These are phyloP conservation scores for Trichosanthes cucumerina DNA, from an alignment of 306 rosid species.

Conservation along the genomic window DNA sequence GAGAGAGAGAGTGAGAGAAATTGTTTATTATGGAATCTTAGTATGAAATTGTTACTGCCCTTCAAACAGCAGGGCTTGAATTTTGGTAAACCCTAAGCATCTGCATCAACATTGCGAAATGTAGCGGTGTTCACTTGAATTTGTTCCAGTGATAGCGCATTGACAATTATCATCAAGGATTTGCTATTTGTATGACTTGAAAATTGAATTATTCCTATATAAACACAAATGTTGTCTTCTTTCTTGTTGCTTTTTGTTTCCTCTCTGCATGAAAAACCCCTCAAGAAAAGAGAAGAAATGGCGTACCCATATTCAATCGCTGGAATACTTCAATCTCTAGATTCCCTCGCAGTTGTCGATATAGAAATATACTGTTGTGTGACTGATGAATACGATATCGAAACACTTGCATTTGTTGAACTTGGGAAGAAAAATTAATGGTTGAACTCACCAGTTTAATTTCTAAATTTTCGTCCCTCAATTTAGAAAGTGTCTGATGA, in stretches of 20 bases:
- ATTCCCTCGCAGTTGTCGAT: background rate
- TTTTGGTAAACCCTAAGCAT: background rate
- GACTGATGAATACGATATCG: too few species aligned
- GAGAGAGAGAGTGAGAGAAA: background rate
- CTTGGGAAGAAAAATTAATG: too few species aligned
- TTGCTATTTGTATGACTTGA: background rate
- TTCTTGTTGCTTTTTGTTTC: background rate
- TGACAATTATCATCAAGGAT: background rate
- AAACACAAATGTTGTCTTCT: background rate
- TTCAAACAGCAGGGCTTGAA: background rate
- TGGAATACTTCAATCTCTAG: background rate
- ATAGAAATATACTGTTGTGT: background rate
- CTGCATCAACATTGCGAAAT: background rate
- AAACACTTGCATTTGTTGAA: too few species aligned
- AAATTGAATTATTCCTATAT: background rate
- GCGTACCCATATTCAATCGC: background rate
- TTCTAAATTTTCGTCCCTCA: too few species aligned
- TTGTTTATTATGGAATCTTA: background rate
- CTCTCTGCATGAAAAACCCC: background rate
- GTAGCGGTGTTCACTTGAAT: background rate
- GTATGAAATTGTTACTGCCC: background rate
- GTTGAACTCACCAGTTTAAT: too few species aligned
- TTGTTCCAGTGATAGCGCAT: background rate
- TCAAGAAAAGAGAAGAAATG: background rate
- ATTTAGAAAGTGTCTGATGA: too few species aligned